Conservation (phyloP, 1,139 yeast genomes). For the Zygosaccharomyces pseudobailii region DNA sequence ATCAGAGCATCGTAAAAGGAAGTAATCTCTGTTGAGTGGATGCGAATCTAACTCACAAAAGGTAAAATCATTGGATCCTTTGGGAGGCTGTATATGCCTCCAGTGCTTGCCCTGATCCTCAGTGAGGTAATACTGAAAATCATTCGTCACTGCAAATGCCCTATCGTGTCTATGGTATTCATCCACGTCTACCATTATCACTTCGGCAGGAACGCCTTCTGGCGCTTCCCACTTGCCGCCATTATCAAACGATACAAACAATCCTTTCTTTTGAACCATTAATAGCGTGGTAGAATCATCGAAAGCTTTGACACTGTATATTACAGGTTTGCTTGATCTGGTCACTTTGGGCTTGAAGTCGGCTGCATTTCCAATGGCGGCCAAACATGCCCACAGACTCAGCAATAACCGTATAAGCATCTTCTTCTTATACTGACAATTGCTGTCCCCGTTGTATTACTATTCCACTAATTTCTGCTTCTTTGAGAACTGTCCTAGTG, state of each 20-base stretch:
- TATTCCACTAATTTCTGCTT: too few species aligned
- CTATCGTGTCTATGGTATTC: slow-evolving; percentile 16
- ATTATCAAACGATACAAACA: slow-evolving; percentile 22
- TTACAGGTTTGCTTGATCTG: slow-evolving; percentile 6
- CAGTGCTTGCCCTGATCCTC: slow-evolving; percentile 28
- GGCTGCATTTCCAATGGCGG: slow-evolving; percentile 1
- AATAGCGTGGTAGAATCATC: slow-evolving; percentile 29
- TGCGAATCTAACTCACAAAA: slow-evolving; percentile 12
- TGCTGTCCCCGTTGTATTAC: neutral
- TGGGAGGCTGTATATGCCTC: slow-evolving; percentile 11
- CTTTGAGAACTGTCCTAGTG: too few species aligned
- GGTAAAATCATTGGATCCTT: neutral
- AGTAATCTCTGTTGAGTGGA: slow-evolving; percentile 12
- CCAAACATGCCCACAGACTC: slow-evolving; percentile 1
- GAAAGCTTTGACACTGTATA: slow-evolving; percentile 16
- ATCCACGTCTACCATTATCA: slow-evolving; percentile 16
- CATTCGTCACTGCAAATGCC: slow-evolving; percentile 17
- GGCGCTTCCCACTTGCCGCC: slow-evolving; percentile 26
- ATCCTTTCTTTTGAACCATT: slow-evolving; percentile 7
- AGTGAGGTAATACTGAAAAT: slow-evolving; percentile 18
- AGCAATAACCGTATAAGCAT: neutral
- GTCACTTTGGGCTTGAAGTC: slow-evolving; percentile 20
- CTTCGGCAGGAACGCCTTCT: slow-evolving; percentile 6
- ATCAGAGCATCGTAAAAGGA: slow-evolving; percentile 11
- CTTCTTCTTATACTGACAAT: neutral